These are phyloP conservation scores for Mrakia gelida DNA, from an alignment of 768 basidiomycete species.

Conservation along the genomic window DNA sequence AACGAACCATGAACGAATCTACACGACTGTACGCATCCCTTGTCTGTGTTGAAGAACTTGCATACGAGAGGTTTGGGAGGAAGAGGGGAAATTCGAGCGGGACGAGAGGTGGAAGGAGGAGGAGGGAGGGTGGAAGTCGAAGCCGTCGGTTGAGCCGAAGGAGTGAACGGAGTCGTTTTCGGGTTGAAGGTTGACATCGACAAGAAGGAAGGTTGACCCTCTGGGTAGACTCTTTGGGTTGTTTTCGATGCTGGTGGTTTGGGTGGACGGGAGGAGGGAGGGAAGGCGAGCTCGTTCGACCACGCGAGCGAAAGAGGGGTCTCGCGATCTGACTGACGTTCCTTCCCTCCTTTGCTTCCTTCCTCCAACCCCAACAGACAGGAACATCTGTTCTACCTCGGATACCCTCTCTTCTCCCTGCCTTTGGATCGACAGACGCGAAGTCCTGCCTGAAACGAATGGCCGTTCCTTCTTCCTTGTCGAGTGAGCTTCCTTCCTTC, in stretches of 20 bases:
- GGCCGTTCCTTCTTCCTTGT: background rate
- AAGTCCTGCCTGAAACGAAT: background rate
- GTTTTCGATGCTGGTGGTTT: no score
- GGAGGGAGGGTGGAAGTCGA: background rate
- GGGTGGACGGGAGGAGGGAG: no score
- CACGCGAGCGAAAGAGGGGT: background rate
- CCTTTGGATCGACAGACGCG: background rate
- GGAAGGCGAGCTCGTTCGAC: background rate
- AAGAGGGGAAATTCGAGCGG: background rate
- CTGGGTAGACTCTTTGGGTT: no score
- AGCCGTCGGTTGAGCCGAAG: background rate
- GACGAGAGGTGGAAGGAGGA: background rate
- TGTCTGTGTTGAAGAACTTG: conserved; percentile 58
- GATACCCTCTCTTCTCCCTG: background rate
- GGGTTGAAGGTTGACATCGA: no score
- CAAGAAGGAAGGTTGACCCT: no score
- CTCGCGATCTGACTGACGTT: no score
- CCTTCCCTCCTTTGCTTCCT: no score
- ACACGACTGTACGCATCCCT: conserved; percentile 69
- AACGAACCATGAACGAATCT: conserved; percentile 67
- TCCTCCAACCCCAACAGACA: no score
- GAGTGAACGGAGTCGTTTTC: no score
- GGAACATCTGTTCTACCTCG: no score
- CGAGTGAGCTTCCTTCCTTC: conserved; percentile 5
- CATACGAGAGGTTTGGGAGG: conserved; percentile 45